phyloP scores from a whole-genome alignment of 768 basidiomycete genomes.

The Cyathus striatus region DNA sequence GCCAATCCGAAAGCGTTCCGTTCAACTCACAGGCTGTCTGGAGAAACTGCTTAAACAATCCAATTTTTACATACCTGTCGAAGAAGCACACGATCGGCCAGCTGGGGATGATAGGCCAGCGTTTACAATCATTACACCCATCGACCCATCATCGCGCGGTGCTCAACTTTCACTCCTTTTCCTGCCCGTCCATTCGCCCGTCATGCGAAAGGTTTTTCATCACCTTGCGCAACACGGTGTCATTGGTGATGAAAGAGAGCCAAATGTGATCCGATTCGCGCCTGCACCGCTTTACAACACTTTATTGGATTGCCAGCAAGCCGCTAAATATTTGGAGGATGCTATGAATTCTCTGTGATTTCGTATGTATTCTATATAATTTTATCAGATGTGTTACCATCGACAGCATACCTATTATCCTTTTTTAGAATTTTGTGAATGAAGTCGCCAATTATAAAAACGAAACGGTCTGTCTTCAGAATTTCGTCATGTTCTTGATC shows the following conservation, averaged over 20 bases:
- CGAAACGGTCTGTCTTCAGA: conserved; percentile 35
- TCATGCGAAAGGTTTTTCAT: conserved; percentile 70
- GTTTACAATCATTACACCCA: conserved; percentile 94
- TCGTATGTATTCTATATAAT: no score
- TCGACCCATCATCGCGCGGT: conserved; percentile 60
- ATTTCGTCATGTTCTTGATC: conserved; percentile 52
- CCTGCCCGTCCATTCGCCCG: conserved; percentile 49
- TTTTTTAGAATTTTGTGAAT: conserved; percentile 15
- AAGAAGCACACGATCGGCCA: conserved; percentile 24
- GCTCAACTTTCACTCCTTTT: conserved; percentile 87
- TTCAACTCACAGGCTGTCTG: conserved; percentile 66
- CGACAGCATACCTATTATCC: no score
- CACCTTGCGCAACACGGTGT: conserved; percentile 66
- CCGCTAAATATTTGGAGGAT: conserved; percentile 59
- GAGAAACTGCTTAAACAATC: conserved; percentile 60
- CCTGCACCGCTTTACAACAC: conserved; percentile 88
- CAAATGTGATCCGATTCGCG: conserved; percentile 87
- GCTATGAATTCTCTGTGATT: conserved; percentile 32
- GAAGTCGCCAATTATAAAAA: conserved; percentile 39
- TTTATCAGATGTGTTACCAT: no score
- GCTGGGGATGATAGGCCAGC: conserved; percentile 26
- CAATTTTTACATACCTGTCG: conserved; percentile 53
- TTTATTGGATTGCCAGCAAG: conserved; percentile 68
- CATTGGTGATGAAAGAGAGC: conserved; percentile 87
- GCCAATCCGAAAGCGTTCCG: conserved; percentile 62